Evolutionary conservation across 306 rosid genomes (phyloP).

Genomic region (Canavalia gladiata): DNA sequence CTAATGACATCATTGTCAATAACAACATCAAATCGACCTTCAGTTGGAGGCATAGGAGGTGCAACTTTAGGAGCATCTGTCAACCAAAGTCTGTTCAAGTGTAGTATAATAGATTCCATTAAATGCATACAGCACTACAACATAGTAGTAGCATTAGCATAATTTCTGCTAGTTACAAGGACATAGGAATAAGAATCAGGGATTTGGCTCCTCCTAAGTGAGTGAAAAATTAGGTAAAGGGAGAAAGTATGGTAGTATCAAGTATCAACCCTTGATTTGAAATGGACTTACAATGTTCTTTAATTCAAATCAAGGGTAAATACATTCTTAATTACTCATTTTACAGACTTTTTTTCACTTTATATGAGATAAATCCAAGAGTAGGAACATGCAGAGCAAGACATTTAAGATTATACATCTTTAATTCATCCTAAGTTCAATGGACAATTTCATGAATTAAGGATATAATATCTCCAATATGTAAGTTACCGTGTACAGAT

Average conservation of each 20-base stretch:
- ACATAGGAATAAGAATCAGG: background rate
- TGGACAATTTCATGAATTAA: background rate
- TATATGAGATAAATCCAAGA: background rate
- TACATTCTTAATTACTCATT: background rate
- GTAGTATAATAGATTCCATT: constrained; percentile 46
- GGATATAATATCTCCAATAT: too few species aligned
- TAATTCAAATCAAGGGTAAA: background rate
- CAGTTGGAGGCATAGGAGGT: constrained; percentile 89
- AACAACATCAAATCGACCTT: constrained; percentile 78
- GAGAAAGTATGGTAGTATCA: background rate
- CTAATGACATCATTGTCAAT: constrained; percentile 67
- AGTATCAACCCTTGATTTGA: background rate
- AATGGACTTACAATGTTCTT: background rate
- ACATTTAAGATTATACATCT: background rate
- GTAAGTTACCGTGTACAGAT: background rate
- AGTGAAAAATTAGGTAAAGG: background rate
- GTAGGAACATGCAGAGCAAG: background rate
- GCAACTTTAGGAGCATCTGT: constrained; percentile 65
- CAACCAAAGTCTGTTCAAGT: constrained; percentile 56
- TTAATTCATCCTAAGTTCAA: background rate
- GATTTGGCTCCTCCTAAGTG: background rate
- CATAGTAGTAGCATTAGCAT: background rate
- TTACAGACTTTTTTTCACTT: background rate
- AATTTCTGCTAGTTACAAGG: background rate
- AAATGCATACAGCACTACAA: constrained; percentile 46